phyloP scores from a whole-genome alignment of 495 filamentous ascomycete species.

The Filosporella fistucella region DNA sequence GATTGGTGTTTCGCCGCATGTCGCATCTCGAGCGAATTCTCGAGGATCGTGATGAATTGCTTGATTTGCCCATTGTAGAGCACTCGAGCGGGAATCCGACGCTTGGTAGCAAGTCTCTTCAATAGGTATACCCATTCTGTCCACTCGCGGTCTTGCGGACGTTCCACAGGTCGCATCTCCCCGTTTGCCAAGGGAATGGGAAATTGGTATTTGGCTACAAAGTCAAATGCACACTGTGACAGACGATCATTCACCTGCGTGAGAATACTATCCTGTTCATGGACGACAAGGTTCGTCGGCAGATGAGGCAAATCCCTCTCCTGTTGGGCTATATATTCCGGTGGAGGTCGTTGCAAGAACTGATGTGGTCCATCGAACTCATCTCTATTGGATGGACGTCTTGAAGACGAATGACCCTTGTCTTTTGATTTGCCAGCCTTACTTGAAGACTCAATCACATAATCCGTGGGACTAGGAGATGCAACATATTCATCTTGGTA shows the following conservation, averaged over 20 bases:
- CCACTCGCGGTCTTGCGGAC: slow-evolving; percentile 81
- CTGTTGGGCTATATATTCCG: slow-evolving; percentile 63
- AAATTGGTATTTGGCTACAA: slow-evolving; percentile 85
- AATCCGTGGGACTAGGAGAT: slow-evolving; percentile 23
- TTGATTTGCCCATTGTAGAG: slow-evolving; percentile 89
- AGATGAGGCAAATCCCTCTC: slow-evolving; percentile 76
- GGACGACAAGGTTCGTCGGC: slow-evolving; percentile 73
- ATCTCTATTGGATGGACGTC: slow-evolving; percentile 75
- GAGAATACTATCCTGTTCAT: slow-evolving; percentile 80
- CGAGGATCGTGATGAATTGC: slow-evolving; percentile 76
- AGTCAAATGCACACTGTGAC: slow-evolving; percentile 82
- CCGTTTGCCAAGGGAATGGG: slow-evolving; percentile 71
- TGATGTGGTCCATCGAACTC: slow-evolving; percentile 87
- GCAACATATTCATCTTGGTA: slow-evolving; percentile 26
- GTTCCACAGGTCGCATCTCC: slow-evolving; percentile 75
- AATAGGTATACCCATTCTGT: slow-evolving; percentile 89
- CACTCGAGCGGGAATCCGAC: slow-evolving; percentile 75
- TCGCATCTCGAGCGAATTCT: slow-evolving; percentile 81
- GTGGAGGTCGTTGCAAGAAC: slow-evolving; percentile 62
- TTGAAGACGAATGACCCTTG: slow-evolving; percentile 54
- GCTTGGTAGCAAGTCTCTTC: slow-evolving; percentile 79
- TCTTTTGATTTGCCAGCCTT: slow-evolving; percentile 40
- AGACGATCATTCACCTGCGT: slow-evolving; percentile 76
- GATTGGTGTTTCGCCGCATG: slow-evolving; percentile 80
- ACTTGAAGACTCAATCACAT: slow-evolving; percentile 18